These are phyloP conservation scores for Saprolegnia diclina DNA, from an alignment of 352 stramenopile species.

Conservation along the genomic window DNA sequence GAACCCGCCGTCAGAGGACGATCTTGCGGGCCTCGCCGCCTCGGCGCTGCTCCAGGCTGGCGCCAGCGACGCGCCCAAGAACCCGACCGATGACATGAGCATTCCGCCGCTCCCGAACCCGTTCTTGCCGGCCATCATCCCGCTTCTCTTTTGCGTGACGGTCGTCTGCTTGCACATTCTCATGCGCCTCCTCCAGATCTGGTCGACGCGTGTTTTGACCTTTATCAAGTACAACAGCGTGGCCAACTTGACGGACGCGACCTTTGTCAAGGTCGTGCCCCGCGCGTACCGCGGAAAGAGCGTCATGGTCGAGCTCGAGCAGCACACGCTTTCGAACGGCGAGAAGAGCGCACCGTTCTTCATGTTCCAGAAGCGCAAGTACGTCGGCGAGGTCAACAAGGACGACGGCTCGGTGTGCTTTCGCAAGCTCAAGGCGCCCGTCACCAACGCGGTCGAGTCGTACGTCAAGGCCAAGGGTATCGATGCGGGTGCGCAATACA, in stretches of 20 bases:
- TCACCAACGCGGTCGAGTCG: conserved; percentile 49
- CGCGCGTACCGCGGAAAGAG: conserved; percentile 85
- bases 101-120: conserved; percentile 78
- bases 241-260: conserved; percentile 48
- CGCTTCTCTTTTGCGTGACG: conserved; percentile 76
- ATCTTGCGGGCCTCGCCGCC: conserved; percentile 51
- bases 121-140: conserved; percentile 86
- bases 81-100: conserved; percentile 24
- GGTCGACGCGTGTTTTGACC: conserved; percentile 71
- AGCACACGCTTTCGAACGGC: conserved; percentile 34
- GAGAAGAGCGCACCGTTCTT: conserved; percentile 56
- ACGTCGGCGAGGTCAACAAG: conserved; percentile 51
- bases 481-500: conserved; percentile 37
- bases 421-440: conserved; percentile 67
- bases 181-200: conserved; percentile 86
- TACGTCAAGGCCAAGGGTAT: conserved; percentile 57
- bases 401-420: conserved; percentile 69
- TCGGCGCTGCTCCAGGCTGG: conserved; percentile 63
- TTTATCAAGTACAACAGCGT: conserved; percentile 84
- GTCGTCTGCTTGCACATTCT: conserved; percentile 79
- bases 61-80: conserved; percentile 39
- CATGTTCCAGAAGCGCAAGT: conserved; percentile 88
- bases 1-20: conserved; percentile 30
- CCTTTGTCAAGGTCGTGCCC: conserved; percentile 74
- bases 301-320: conserved; percentile 67